A percentile compares a stretch with the other conserved stretches of the same genome.
Conservation (phyloP, 2,329 filamentous ascomycete genomes). For the Talaromyces sp. region DNA sequence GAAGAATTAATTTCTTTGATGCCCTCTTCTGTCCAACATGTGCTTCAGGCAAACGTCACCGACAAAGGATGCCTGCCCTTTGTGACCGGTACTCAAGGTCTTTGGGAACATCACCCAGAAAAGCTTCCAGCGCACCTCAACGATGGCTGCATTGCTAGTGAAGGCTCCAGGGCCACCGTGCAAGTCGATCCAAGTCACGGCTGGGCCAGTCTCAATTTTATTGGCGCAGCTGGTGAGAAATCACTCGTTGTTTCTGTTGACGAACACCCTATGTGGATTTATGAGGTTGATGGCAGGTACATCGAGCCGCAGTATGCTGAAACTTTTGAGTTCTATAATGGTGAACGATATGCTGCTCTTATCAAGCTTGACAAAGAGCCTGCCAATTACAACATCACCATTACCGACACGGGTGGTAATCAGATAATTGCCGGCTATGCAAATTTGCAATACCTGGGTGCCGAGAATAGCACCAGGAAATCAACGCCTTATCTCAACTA, state of each 20-base stretch:
- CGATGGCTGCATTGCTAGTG: conserved; percentile 21
- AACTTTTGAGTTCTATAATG: conserved; percentile 32
- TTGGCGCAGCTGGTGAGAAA: conserved; percentile 33
- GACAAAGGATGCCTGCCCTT: conserved; percentile 19
- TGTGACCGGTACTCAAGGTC: conserved; percentile 15
- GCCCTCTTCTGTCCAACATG: conserved; percentile 1
- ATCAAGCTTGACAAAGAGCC: conserved; percentile 44
- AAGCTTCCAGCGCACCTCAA: conserved; percentile 17
- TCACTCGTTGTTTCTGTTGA: conserved; percentile 42
- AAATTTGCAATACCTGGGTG: conserved; percentile 42
- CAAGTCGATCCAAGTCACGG: conserved; percentile 31
- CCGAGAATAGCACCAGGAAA: conserved; percentile 21
- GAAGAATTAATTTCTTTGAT: conserved; percentile 15
- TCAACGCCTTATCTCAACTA: conserved; percentile 50
- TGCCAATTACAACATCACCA: conserved; percentile 55
- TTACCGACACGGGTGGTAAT: conserved; percentile 47
- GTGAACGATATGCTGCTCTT: conserved; percentile 42
- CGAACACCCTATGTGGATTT: conserved; percentile 44
- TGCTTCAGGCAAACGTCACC: conserved; percentile 24
- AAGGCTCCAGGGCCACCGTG: conserved; percentile 28
- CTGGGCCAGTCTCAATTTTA: conserved; percentile 40
- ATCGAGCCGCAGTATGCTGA: conserved; percentile 40
- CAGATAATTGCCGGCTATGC: conserved; percentile 57
- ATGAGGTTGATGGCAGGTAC: conserved; percentile 44
- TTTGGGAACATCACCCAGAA: conserved; percentile 15